phyloP scores from a whole-genome alignment of 2,329 filamentous ascomycete genomes.

The Ramularia endophylla region DNA sequence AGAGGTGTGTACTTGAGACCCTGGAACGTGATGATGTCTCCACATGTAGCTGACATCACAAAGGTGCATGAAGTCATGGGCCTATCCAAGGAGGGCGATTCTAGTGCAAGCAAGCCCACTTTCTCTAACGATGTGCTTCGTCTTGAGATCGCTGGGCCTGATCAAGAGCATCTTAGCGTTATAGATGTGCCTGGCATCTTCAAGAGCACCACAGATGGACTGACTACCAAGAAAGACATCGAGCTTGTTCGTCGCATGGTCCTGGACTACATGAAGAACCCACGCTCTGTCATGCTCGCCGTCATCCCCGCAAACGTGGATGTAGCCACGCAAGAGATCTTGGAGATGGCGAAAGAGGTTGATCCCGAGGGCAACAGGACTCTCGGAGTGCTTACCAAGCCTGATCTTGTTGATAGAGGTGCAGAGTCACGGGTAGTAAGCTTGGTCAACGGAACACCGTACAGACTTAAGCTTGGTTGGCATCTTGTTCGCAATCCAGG shows the following conservation, averaged over 20 bases:
- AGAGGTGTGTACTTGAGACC: constrained; percentile 10
- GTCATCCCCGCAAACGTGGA: constrained; percentile 42
- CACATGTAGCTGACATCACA: constrained; percentile 1
- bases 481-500: constrained; percentile 29
- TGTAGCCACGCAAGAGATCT: constrained; percentile 42
- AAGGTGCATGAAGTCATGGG: constrained; percentile 17
- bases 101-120: constrained; percentile 7
- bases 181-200: constrained; percentile 30
- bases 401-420: constrained; percentile 29
- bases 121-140: constrained; percentile 29
- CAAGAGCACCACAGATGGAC: constrained; percentile 29
- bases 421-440: constrained; percentile 21
- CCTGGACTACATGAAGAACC: constrained; percentile 34
- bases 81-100: constrained; percentile 1
- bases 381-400: constrained; percentile 35
- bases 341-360: constrained; percentile 34
- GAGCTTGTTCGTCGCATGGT: constrained; percentile 36
- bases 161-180: constrained; percentile 25
- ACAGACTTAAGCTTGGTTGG: constrained; percentile 28
- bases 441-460: constrained; percentile 23
- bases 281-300: constrained; percentile 37
- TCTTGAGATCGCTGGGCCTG: constrained; percentile 25
- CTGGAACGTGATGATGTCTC: background rate
- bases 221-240: constrained; percentile 35
- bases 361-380: constrained; percentile 31